Evolutionary conservation across 2,329 filamentous ascomycete genomes (phyloP).

Genomic region (Curvularia hawaiiensis): DNA sequence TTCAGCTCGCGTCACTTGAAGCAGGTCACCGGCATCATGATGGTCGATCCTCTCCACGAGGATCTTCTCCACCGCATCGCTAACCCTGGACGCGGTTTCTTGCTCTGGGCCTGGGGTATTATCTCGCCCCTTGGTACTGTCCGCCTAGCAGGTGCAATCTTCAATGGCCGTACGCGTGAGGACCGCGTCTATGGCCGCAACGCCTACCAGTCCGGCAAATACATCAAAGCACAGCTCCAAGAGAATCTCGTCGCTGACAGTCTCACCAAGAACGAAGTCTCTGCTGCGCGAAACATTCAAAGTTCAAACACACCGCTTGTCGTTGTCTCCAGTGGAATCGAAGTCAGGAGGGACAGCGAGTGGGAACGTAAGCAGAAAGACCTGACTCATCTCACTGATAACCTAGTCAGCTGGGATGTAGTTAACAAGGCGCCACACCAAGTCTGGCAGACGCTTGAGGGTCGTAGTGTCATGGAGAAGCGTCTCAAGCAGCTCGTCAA

Average conservation of each 20-base stretch:
- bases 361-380: slow-evolving; percentile 90
- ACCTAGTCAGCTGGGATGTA: slow-evolving; percentile 82
- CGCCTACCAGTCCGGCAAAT: slow-evolving; percentile 79
- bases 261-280: slow-evolving; percentile 82
- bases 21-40: slow-evolving; percentile 76
- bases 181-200: slow-evolving; percentile 85
- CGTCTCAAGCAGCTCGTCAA: slow-evolving; percentile 72
- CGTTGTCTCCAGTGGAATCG: slow-evolving; percentile 80
- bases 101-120: slow-evolving; percentile 84
- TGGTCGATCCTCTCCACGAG: slow-evolving; percentile 90
- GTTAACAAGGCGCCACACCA: slow-evolving; percentile 83
- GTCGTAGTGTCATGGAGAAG: slow-evolving; percentile 77
- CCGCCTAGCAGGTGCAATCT: slow-evolving; percentile 77
- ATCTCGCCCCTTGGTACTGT: slow-evolving; percentile 87
- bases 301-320: slow-evolving; percentile 74
- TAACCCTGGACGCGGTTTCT: slow-evolving; percentile 73
- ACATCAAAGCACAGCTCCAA: slow-evolving; percentile 88
- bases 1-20: slow-evolving; percentile 83
- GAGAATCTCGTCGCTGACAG: slow-evolving; percentile 88
- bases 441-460: slow-evolving; percentile 79
- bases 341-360: slow-evolving; percentile 66
- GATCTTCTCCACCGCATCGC: slow-evolving; percentile 75
- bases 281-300: slow-evolving; percentile 79
- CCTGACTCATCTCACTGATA: slow-evolving; percentile 77
- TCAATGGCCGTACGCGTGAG: slow-evolving; percentile 77